These are phyloP conservation scores for Entrophospora sp. DNA, from an alignment of 192 early-diverging fungal genomes.

Conservation along the genomic window DNA sequence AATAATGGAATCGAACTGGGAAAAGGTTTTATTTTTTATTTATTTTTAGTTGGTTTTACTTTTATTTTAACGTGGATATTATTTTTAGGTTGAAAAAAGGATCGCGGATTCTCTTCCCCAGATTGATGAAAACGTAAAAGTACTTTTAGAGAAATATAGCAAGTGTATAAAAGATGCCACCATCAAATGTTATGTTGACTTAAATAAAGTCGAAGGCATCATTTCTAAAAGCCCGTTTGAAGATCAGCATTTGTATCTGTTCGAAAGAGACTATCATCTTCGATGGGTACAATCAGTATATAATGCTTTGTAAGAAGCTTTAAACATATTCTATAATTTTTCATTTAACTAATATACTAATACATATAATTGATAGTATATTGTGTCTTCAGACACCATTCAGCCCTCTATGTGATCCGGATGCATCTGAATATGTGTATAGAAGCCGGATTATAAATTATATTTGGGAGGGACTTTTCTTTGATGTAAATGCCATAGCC, in stretches of 20 bases:
- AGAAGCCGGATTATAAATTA: slow-evolving; percentile 16
- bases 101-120: slow-evolving; percentile 10
- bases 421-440: slow-evolving; percentile 19
- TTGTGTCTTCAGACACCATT: slow-evolving; percentile 19
- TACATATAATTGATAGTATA: slow-evolving; percentile 19
- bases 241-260: slow-evolving; percentile 14
- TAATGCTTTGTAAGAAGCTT: slow-evolving; percentile 16
- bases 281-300: slow-evolving; percentile 13
- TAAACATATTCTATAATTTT: slow-evolving; percentile 15
- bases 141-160: slow-evolving; percentile 19
- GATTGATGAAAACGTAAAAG: slow-evolving; percentile 14
- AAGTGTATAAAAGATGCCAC: slow-evolving; percentile 19
- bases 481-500: slow-evolving; percentile 7
- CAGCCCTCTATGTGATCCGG: background rate
- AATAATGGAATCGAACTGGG: slow-evolving; percentile 18
- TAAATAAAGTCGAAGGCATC: slow-evolving; percentile 8
- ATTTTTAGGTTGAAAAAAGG: slow-evolving; percentile 20
- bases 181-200: slow-evolving; percentile 12
- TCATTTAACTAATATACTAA: slow-evolving; percentile 4
- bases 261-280: slow-evolving; percentile 17
- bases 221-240: slow-evolving; percentile 18
- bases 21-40: slow-evolving; percentile 20
- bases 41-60: background rate
- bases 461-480: slow-evolving; percentile 17
- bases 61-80: slow-evolving; percentile 10